These are phyloP conservation scores for Lasiosphaeria hispida DNA, from an alignment of 495 filamentous ascomycete genomes.

Conservation along the genomic window DNA sequence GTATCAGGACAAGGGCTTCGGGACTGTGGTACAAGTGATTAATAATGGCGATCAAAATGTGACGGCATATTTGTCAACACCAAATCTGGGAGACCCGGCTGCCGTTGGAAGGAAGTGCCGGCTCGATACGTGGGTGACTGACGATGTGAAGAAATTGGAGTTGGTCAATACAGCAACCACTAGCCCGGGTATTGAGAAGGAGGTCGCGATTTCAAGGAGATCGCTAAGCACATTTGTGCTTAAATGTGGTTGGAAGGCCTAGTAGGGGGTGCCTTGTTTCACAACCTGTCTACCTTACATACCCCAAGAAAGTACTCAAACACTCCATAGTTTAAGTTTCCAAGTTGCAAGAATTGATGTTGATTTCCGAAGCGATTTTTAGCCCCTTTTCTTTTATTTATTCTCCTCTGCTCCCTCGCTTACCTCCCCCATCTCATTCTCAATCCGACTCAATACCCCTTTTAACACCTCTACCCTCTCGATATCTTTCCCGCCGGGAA, in stretches of 20 bases:
- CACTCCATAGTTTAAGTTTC: too few species aligned
- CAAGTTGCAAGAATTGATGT: too few species aligned
- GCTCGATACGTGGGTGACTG: conserved; percentile 3
- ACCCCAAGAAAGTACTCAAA: too few species aligned
- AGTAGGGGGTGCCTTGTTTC: too few species aligned
- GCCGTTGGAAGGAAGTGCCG: not conserved
- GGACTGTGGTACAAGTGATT: conserved; percentile 18
- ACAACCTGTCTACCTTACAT: too few species aligned
- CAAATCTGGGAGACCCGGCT: not conserved
- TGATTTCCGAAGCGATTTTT: too few species aligned
- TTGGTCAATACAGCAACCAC: not conserved
- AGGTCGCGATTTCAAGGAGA: conserved; percentile 2
- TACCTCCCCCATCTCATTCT: too few species aligned
- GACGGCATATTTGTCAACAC: not conserved
- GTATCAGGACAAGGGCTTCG: conserved; percentile 14
- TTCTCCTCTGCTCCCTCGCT: too few species aligned
- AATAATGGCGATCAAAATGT: conserved; percentile 17
- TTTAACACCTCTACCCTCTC: too few species aligned
- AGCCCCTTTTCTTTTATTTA: too few species aligned
- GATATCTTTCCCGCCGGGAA: conserved; percentile 33
- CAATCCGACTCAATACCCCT: too few species aligned
- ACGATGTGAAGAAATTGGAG: not conserved
- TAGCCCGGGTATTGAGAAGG: not conserved
- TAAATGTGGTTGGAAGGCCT: not conserved
- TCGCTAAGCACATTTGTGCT: conserved; percentile 9